Conservation (phyloP, 2,329 filamentous ascomycete genomes). For the Alternaria viburni region DNA sequence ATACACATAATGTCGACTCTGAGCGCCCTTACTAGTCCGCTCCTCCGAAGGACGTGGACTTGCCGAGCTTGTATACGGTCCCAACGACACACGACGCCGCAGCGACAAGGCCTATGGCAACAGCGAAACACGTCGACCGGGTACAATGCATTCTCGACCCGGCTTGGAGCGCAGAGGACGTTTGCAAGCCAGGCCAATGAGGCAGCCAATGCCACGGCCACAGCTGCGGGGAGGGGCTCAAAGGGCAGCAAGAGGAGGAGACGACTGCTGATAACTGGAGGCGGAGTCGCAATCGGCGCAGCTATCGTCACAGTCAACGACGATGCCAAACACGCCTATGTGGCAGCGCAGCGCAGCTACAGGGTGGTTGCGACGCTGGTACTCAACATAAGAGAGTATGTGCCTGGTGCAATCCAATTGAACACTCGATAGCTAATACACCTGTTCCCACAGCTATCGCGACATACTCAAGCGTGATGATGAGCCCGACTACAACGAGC, state of each 20-base stretch:
- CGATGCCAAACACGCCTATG: conserved; percentile 77
- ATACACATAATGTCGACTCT: conserved; percentile 43
- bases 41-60: conserved; percentile 43
- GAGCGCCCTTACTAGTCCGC: conserved; percentile 29
- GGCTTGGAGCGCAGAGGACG: conserved; percentile 1
- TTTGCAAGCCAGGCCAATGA: conserved; percentile 20
- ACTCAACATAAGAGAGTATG: conserved; percentile 88
- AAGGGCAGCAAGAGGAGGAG: conserved; percentile 35
- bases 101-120: conserved; percentile 23
- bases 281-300: conserved; percentile 45
- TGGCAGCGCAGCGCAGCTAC: conserved; percentile 76
- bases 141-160: conserved; percentile 4
- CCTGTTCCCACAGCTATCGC: conserved; percentile 72
- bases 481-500: conserved; percentile 67
- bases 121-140: conserved; percentile 18
- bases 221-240: conserved; percentile 3
- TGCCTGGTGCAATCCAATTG: conserved; percentile 18
- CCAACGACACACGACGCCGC: conserved; percentile 27
- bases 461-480: conserved; percentile 76
- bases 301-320: conserved; percentile 61
- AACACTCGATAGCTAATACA: conserved; percentile 18
- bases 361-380: conserved; percentile 77
- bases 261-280: conserved; percentile 34
- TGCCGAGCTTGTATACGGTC: conserved; percentile 43
- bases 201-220: conserved; percentile 7